phyloP scores from a whole-genome alignment of 129 eudicot genomes.

The Deinandra increscens region DNA sequence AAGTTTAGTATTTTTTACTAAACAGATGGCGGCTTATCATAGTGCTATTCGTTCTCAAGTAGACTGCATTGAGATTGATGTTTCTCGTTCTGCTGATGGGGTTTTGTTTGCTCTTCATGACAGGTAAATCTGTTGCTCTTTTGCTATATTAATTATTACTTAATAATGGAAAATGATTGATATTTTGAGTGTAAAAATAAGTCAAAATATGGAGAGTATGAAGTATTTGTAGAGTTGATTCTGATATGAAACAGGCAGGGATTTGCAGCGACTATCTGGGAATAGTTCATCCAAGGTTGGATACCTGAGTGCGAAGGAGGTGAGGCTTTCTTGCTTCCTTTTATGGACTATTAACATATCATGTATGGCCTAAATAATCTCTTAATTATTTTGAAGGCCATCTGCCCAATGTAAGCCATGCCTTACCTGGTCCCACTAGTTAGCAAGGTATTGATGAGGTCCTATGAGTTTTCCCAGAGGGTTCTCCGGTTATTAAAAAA shows the following conservation, averaged over 20 bases:
- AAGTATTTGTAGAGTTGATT: conserved; percentile 52
- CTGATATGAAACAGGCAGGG: conserved; percentile 89
- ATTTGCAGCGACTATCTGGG: conserved; percentile 87
- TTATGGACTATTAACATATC: neutral
- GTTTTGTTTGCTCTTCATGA: conserved; percentile 94
- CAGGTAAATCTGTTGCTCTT: conserved; percentile 41
- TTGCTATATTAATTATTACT: neutral
- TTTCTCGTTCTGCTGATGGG: conserved; percentile 95
- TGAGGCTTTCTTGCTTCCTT: conserved; percentile 32
- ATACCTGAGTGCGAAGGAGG: conserved; percentile 69
- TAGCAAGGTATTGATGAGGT: neutral
- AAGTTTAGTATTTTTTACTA: conserved; percentile 14
- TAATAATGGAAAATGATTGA: conserved; percentile 5
- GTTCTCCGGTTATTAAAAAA: neutral
- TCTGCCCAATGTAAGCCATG: neutral
- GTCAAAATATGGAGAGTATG: neutral
- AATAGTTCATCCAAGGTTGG: conserved; percentile 77
- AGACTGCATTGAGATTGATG: conserved; percentile 97
- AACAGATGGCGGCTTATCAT: conserved; percentile 77
- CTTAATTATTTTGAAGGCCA: neutral
- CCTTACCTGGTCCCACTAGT: neutral
- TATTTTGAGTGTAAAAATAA: neutral
- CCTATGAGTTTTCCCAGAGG: neutral
- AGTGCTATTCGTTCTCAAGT: conserved; percentile 70
- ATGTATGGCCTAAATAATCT: neutral